Conservation (phyloP, 331 rosid genomes). For the Ulmus americana region DNA sequence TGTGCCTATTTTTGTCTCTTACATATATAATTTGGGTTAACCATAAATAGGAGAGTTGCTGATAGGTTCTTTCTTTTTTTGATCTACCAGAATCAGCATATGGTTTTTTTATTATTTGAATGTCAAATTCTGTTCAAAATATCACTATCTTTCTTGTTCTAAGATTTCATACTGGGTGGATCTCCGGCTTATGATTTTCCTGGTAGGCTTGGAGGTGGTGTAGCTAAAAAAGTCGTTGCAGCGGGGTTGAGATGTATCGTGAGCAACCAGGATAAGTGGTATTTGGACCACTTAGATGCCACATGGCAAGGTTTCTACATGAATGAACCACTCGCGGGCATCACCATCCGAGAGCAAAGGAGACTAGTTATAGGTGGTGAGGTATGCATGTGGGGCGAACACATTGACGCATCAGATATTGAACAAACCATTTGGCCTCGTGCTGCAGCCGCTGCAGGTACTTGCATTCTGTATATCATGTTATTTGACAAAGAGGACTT, state of each 20-base stretch:
- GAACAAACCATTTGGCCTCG: conserved; percentile 47
- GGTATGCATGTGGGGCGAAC: conserved; percentile 47
- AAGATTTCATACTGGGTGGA: background rate
- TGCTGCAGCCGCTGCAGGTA: conserved; percentile 51
- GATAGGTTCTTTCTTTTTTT: too few relatives aligned
- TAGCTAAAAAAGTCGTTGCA: conserved; percentile 30
- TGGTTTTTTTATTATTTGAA: too few relatives aligned
- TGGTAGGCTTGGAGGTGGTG: conserved; percentile 36
- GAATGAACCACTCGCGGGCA: conserved; percentile 36
- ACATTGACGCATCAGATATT: conserved; percentile 31
- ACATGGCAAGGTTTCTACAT: conserved; percentile 34
- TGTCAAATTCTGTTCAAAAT: too few relatives aligned
- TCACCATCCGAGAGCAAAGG: conserved; percentile 28
- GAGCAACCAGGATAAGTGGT: conserved; percentile 49
- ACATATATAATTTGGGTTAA: too few relatives aligned
- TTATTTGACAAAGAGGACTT: background rate
- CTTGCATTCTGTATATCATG: background rate
- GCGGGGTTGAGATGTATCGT: conserved; percentile 46
- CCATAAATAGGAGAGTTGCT: too few relatives aligned
- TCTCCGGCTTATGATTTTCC: background rate
- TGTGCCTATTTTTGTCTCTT: too few relatives aligned
- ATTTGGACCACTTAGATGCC: conserved; percentile 35
- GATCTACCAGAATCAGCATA: too few relatives aligned
- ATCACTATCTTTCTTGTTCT: background rate
- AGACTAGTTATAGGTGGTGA: conserved; percentile 37